Percentiles rank a stretch among this genome's conserved stretches.
Conservation (phyloP, 2,329 filamentous ascomycete species). For the Colletotrichum lupini region DNA sequence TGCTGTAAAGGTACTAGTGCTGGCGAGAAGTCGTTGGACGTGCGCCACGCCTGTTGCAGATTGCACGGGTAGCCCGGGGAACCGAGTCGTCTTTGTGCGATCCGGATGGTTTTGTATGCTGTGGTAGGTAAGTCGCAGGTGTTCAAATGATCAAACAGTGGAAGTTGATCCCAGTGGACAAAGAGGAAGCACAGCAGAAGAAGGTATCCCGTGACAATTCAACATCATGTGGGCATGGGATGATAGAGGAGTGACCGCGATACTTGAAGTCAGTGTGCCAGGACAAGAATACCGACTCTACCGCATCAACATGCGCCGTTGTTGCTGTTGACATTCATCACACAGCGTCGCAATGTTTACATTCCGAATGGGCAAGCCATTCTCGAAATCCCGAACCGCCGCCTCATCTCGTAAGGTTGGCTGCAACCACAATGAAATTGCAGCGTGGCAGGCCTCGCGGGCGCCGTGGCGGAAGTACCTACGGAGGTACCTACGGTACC, state of each 20-base stretch:
- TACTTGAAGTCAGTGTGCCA: background rate
- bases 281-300: background rate
- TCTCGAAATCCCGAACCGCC: background rate
- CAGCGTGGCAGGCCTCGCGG: background rate
- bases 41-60: conserved; percentile 20
- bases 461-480: background rate
- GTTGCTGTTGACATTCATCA: background rate
- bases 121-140: too few species aligned
- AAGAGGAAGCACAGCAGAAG: background rate
- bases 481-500: too few species aligned
- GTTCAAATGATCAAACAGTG: too few species aligned
- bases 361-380: background rate
- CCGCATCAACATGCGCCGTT: background rate
- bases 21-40: background rate
- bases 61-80: background rate
- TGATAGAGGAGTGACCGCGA: background rate
- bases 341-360: conserved; percentile 6
- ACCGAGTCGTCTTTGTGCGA: conserved; percentile 2
- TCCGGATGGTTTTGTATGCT: background rate
- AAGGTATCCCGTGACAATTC: background rate
- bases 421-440: conserved; percentile 2
- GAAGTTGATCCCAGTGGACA: too few species aligned
- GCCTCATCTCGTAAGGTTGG: background rate
- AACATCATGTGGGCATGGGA: background rate
- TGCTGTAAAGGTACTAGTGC: background rate